phyloP scores from a whole-genome alignment of 441 rosid genomes.

The Macaranga tanarius region DNA sequence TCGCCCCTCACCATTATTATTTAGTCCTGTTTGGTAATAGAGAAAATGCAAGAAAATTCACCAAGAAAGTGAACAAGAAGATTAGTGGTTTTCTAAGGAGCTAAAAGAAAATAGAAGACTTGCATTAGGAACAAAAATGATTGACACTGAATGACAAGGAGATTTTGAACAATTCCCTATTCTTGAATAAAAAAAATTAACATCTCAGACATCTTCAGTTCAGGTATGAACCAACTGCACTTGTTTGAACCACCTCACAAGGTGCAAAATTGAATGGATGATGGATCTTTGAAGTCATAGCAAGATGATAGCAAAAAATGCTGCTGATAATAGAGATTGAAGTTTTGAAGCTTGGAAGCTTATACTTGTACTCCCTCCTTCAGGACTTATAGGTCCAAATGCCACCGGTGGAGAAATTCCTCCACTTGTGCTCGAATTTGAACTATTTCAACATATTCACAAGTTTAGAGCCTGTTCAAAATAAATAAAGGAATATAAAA shows the following conservation, averaged over 20 bases:
- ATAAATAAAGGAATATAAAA: not conserved
- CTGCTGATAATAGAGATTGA: conserved; percentile 31
- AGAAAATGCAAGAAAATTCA: no score
- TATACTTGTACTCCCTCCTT: conserved; percentile 43
- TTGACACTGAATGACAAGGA: not conserved
- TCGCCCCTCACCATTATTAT: no score
- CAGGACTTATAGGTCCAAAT: conserved; percentile 62
- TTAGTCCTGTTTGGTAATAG: no score
- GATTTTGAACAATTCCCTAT: not conserved
- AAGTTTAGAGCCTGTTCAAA: not conserved
- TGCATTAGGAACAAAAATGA: not conserved
- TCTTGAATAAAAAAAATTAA: not conserved
- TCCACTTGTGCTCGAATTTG: conserved; percentile 44
- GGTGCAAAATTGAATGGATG: not conserved
- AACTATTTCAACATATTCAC: conserved; percentile 39
- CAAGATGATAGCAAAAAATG: conserved; percentile 34
- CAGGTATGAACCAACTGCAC: not conserved
- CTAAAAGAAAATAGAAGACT: not conserved
- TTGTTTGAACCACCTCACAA: not conserved
- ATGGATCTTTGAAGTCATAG: conserved; percentile 15
- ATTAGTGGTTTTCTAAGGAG: not conserved
- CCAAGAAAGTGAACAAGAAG: no score
- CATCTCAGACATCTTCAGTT: not conserved
- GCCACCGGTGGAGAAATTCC: conserved; percentile 50
- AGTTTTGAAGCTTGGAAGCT: conserved; percentile 31